A percentile compares a stretch with the other conserved stretches of the same genome.
phyloP scores from a whole-genome alignment of 2,329 filamentous ascomycete species.

The Amphichorda felina region DNA sequence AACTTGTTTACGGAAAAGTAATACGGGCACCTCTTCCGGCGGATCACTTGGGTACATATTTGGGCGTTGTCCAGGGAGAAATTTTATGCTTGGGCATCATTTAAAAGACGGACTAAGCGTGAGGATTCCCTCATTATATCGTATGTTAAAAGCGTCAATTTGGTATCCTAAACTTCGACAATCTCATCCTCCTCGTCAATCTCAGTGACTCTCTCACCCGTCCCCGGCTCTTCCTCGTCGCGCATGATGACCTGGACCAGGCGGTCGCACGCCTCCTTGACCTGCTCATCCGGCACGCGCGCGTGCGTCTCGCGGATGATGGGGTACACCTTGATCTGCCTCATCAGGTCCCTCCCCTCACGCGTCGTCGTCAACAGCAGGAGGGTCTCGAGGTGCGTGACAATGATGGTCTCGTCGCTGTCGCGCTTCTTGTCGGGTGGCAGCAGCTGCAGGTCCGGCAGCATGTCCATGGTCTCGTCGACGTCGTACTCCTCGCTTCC shows the following conservation, averaged over 20 bases:
- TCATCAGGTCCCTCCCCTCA: constrained; percentile 61
- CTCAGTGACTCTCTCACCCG: constrained; percentile 18
- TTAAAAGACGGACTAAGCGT: too few species aligned
- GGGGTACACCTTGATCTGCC: constrained; percentile 74
- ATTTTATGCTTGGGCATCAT: too few species aligned
- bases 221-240: constrained; percentile 48
- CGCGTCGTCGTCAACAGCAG: constrained; percentile 71
- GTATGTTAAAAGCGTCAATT: too few species aligned
- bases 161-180: constrained; percentile 33
- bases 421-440: constrained; percentile 86
- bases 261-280: constrained; percentile 76
- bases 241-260: constrained; percentile 82
- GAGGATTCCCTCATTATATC: too few species aligned
- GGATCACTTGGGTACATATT: too few species aligned
- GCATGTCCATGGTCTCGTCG: constrained; percentile 77
- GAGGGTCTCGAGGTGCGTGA: constrained; percentile 82
- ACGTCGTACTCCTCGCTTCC: constrained; percentile 80
- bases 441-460: constrained; percentile 80
- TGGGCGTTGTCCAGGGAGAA: too few species aligned
- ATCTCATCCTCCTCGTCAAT: constrained; percentile 39
- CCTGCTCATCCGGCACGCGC: constrained; percentile 64
- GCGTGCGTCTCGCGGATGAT: constrained; percentile 79
- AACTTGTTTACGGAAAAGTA: background rate
- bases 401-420: constrained; percentile 60
- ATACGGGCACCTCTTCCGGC: too few species aligned